phyloP scores from a whole-genome alignment of 192 early-diverging fungal genomes.

The Backusella australiensis region DNA sequence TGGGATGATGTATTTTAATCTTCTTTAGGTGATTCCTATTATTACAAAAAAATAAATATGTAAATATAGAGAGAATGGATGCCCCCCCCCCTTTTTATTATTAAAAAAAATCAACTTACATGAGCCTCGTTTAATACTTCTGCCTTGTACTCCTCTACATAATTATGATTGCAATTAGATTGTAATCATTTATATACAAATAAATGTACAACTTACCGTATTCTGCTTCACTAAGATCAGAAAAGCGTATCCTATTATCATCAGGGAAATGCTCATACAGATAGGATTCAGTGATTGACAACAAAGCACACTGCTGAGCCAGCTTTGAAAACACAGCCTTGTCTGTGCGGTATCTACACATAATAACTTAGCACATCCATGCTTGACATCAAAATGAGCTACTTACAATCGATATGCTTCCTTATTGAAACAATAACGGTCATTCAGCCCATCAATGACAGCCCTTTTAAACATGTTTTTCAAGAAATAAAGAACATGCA shows the following conservation, averaged over 20 bases:
- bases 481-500: conserved; percentile 83
- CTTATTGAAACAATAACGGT: conserved; percentile 60
- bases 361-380: background rate
- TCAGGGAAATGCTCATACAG: conserved; percentile 57
- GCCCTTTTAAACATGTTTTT: conserved; percentile 84
- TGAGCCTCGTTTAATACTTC: conserved; percentile 37
- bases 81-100: too few relatives aligned
- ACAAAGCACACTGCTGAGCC: conserved; percentile 69
- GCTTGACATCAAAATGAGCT: background rate
- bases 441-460: conserved; percentile 61
- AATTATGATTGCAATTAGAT: background rate
- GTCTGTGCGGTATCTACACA: conserved; percentile 56
- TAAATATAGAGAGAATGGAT: too few relatives aligned
- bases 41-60: too few relatives aligned
- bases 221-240: conserved; percentile 50
- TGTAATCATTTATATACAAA: background rate
- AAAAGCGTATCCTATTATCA: conserved; percentile 58
- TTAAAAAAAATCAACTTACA: conserved; percentile 11
- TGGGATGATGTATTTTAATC: too few relatives aligned
- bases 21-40: too few relatives aligned
- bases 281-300: conserved; percentile 65
- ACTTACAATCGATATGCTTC: conserved; percentile 62
- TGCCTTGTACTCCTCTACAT: conserved; percentile 39
- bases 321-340: conserved; percentile 60
- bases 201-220: conserved; percentile 41